Percentiles rank a stretch among this genome's conserved stretches.
Evolutionary conservation across 495 filamentous ascomycete species (phyloP).

Genomic region (Venustampulla echinocandica): DNA sequence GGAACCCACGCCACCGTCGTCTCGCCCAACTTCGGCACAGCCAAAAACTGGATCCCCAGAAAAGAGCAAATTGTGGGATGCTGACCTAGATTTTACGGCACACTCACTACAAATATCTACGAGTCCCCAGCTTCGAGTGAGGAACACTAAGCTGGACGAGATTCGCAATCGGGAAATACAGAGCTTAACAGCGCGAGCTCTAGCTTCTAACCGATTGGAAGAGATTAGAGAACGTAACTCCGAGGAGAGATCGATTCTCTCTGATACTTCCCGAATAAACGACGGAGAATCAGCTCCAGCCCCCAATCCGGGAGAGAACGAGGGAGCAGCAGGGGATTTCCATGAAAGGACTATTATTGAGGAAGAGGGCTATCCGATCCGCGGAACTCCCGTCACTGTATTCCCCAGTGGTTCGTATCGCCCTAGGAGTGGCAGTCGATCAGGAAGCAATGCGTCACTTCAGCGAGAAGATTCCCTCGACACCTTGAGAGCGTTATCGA

Average conservation of each 20-base stretch:
- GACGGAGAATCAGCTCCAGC: conserved; percentile 25
- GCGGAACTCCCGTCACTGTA: conserved; percentile 46
- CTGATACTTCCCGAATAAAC: conserved; percentile 25
- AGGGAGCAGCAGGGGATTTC: conserved; percentile 13
- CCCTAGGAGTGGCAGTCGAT: conserved; percentile 1
- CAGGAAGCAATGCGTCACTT: too few species aligned
- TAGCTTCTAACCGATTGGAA: conserved; percentile 49
- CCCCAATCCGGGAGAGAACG: conserved; percentile 19
- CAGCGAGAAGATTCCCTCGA: conserved; percentile 1
- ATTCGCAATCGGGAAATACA: conserved; percentile 51
- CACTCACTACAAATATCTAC: conserved; percentile 51
- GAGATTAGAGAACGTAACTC: conserved; percentile 48
- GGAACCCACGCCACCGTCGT: conserved; percentile 25
- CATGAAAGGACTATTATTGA: conserved; percentile 22
- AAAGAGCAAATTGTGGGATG: conserved; percentile 45
- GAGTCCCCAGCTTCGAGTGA: conserved; percentile 45
- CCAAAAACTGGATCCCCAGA: conserved; percentile 34
- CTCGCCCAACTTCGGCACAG: conserved; percentile 29
- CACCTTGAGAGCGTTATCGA: not conserved
- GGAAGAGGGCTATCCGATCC: conserved; percentile 33
- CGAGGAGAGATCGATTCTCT: conserved; percentile 29
- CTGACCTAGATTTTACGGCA: conserved; percentile 56
- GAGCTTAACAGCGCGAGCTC: conserved; percentile 45
- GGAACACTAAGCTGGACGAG: conserved; percentile 42
- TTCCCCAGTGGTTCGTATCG: conserved; percentile 28